Evolutionary conservation across 169 alveolate species (phyloP).

Genomic region (Plasmodium vivax): DNA sequence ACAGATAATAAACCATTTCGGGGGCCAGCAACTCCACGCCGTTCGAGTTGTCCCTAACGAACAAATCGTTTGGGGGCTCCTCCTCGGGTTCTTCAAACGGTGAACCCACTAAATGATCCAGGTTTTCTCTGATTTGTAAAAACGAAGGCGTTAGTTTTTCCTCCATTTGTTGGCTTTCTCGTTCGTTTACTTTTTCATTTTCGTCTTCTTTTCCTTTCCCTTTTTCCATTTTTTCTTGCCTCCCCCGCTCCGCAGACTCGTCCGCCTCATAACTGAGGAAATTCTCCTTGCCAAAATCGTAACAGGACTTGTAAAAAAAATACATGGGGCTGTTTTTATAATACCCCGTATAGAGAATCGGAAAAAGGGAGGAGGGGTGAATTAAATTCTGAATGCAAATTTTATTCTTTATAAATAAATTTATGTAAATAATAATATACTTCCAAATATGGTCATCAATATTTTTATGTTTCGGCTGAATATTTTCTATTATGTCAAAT

Average conservation of each 20-base stretch:
- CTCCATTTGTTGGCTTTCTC: neutral
- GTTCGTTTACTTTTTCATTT: neutral
- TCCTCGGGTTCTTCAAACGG: neutral
- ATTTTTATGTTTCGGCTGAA: slow-evolving; percentile 54
- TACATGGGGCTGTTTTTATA: slow-evolving; percentile 55
- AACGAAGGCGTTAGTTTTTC: neutral
- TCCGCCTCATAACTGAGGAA: neutral
- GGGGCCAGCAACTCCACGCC: slow-evolving; percentile 15
- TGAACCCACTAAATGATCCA: neutral
- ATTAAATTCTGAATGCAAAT: slow-evolving; percentile 32
- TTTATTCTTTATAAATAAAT: slow-evolving; percentile 68
- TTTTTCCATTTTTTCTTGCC: neutral
- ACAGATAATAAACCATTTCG: slow-evolving; percentile 11
- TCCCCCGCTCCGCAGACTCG: neutral
- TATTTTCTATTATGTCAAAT: slow-evolving; percentile 57
- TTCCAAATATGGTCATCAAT: slow-evolving; percentile 62
- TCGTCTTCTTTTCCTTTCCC: neutral
- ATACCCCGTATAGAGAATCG: slow-evolving; percentile 58
- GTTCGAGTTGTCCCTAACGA: slow-evolving; percentile 32
- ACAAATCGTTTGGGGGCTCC: neutral
- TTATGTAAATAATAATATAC: slow-evolving; percentile 45
- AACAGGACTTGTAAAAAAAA: slow-evolving; percentile 52
- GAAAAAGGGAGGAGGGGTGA: slow-evolving; percentile 54
- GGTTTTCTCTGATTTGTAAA: slow-evolving; percentile 13
- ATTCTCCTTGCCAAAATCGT: slow-evolving; percentile 46